phyloP scores from a whole-genome alignment of 306 rosid species.

The Cicer chorassanicum region DNA sequence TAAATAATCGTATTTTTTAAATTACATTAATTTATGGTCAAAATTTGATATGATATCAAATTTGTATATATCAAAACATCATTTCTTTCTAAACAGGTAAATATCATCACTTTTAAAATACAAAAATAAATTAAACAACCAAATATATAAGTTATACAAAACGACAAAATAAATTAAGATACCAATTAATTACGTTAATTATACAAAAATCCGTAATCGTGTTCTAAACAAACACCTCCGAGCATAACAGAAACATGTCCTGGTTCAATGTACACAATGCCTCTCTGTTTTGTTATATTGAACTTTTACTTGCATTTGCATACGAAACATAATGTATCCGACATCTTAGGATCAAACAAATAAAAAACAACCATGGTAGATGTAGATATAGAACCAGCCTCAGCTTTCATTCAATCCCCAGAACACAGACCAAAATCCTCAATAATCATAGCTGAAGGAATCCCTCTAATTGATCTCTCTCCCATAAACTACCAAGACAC shows the following conservation, averaged over 20 bases:
- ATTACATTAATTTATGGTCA: no score
- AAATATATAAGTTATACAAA: no score
- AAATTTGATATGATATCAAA: no score
- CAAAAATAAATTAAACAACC: no score
- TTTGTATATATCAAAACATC: no score
- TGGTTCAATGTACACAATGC: constrained; percentile 11
- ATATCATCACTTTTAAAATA: no score
- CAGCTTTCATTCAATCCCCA: constrained; percentile 59
- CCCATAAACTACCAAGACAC: constrained; percentile 39
- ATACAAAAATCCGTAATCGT: background rate
- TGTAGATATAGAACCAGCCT: constrained; percentile 54
- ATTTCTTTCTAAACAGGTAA: no score
- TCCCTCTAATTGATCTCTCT: constrained; percentile 62
- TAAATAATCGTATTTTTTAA: no score
- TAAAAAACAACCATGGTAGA: constrained; percentile 47
- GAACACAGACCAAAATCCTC: constrained; percentile 69
- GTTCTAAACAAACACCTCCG: background rate
- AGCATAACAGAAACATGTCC: constrained; percentile 22
- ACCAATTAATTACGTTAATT: no score
- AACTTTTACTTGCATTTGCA: background rate
- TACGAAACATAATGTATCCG: background rate
- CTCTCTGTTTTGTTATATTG: background rate
- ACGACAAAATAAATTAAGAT: no score
- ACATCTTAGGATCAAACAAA: constrained; percentile 9
- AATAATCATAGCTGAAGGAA: constrained; percentile 49